Conservation (phyloP, 1,139 yeast species). For the Suzukiozyma palmioleophila region DNA sequence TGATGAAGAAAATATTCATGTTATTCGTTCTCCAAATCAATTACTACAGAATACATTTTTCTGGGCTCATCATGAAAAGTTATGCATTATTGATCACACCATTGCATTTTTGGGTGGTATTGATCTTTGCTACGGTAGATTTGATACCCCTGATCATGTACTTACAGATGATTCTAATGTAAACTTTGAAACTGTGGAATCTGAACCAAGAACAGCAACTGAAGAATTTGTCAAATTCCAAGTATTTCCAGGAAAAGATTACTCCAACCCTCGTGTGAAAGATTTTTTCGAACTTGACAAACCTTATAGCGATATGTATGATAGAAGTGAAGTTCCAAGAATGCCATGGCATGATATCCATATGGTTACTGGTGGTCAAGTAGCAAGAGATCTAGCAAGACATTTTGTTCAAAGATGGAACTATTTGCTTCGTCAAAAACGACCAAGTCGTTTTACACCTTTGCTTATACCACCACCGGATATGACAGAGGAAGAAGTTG, state of each 20-base stretch:
- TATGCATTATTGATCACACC: constrained; percentile 81
- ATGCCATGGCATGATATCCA: constrained; percentile 99
- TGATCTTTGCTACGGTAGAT: constrained; percentile 93
- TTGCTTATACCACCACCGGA: constrained; percentile 90
- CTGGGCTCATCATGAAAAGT: constrained; percentile 99
- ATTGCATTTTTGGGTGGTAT: constrained; percentile 93
- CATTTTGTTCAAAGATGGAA: constrained; percentile 99
- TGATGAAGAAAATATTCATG: constrained; percentile 78
- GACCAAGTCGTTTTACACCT: constrained; percentile 94
- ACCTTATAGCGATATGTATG: constrained; percentile 92
- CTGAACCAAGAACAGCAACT: constrained; percentile 23
- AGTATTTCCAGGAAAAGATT: constrained; percentile 94
- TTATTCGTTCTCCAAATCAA: constrained; percentile 93
- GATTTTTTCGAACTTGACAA: constrained; percentile 79
- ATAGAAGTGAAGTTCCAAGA: constrained; percentile 73
- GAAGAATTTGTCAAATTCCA: constrained; percentile 51
- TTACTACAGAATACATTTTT: constrained; percentile 87
- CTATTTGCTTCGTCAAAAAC: constrained; percentile 81
- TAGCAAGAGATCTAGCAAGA: constrained; percentile 87
- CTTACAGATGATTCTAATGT: constrained; percentile 65
- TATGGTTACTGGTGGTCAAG: constrained; percentile 93
- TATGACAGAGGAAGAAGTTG: constrained; percentile 66
- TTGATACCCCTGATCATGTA: constrained; percentile 95
- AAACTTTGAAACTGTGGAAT: constrained; percentile 33
- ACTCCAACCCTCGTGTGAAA: constrained; percentile 89